phyloP scores from a whole-genome alignment of 306 rosid genomes.

The Castanea crenata region DNA sequence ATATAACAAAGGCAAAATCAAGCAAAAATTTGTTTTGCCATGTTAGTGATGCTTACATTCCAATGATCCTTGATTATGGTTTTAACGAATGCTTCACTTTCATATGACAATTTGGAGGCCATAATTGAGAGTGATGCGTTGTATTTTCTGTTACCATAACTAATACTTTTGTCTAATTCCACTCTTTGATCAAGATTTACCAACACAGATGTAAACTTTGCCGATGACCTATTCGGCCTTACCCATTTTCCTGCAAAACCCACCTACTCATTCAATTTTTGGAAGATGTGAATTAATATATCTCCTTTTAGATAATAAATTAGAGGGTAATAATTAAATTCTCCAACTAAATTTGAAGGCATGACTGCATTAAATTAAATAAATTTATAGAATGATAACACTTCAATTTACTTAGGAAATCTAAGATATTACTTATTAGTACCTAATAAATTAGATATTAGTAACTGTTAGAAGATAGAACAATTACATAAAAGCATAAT shows the following conservation, averaged over 20 bases:
- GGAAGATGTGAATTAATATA: background rate
- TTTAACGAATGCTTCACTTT: slow-evolving; percentile 24
- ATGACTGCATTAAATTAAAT: too few species aligned
- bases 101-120: slow-evolving; percentile 47
- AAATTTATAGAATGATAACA: too few species aligned
- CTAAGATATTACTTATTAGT: too few species aligned
- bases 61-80: slow-evolving; percentile 13
- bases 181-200: slow-evolving; percentile 33
- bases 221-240: slow-evolving; percentile 31
- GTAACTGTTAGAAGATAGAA: too few species aligned
- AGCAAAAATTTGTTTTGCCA: too few species aligned
- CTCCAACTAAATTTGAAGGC: too few species aligned
- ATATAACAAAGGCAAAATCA: too few species aligned
- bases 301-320: background rate
- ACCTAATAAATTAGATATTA: too few species aligned
- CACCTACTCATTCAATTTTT: too few species aligned
- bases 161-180: slow-evolving; percentile 31
- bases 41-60: slow-evolving; percentile 25
- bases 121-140: slow-evolving; percentile 30
- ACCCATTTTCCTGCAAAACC: slow-evolving; percentile 27
- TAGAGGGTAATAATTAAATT: too few species aligned
- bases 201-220: slow-evolving; percentile 8
- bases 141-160: slow-evolving; percentile 15
- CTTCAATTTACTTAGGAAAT: too few species aligned
- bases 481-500: too few species aligned